Conservation (phyloP, 371 early-diverging fungal genomes). For the Blastocladiella emersonii region DNA sequence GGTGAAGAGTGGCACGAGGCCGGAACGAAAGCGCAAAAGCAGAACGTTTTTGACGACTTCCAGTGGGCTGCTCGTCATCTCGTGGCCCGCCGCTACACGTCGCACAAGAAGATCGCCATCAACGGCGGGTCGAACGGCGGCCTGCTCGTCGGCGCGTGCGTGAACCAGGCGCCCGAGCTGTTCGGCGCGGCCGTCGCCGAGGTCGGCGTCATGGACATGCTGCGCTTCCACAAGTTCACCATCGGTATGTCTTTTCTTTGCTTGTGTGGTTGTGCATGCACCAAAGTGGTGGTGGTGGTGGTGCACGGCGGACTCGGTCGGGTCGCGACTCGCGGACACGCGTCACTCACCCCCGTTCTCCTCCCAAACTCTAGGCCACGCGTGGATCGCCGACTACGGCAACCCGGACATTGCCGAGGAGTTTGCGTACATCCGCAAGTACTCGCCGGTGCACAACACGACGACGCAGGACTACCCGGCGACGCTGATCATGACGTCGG, state of each 20-base stretch:
- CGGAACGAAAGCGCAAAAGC: constrained; percentile 24
- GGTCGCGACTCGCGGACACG: no score
- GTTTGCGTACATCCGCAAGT: constrained; percentile 26
- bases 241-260: constrained; percentile 17
- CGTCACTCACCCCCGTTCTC: no score
- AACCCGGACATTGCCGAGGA: constrained; percentile 29
- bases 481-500: constrained; percentile 23
- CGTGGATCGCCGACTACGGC: constrained; percentile 37
- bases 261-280: no score
- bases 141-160: constrained; percentile 28
- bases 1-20: constrained; percentile 34
- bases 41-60: constrained; percentile 35
- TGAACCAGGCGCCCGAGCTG: constrained; percentile 32
- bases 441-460: constrained; percentile 54
- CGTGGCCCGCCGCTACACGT: constrained; percentile 22
- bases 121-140: constrained; percentile 66
- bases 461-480: constrained; percentile 17
- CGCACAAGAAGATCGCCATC: constrained; percentile 37
- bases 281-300: no score
- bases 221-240: constrained; percentile 44
- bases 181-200: constrained; percentile 31
- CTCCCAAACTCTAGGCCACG: no score
- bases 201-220: constrained; percentile 39
- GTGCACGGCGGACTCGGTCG: no score
- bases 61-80: constrained; percentile 29